Evolutionary conservation across 495 filamentous ascomycete species (phyloP), one percentile per base, ranked within the genome.

Genomic region (Neohortaea acidophila): DNA sequence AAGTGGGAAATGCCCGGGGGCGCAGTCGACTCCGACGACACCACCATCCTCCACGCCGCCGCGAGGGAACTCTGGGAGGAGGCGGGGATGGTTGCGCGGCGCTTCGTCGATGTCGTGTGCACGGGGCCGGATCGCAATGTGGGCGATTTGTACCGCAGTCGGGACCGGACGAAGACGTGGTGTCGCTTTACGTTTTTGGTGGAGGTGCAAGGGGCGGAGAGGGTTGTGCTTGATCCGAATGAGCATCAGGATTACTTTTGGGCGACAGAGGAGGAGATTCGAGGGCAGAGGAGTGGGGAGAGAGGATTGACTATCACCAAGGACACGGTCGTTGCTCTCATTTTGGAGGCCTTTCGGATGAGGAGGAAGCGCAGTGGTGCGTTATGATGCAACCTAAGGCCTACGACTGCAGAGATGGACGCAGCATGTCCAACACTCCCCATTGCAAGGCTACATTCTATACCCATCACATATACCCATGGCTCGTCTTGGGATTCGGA

Each of bases 1-100:
- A 51, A 48, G 41, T 75, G 74, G 75, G 74, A 79, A 43, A 53
- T 68, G 0, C 73, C 73, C 1, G 72, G 75, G 1, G 75, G 75
- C 3, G 54, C 59, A 9, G 49, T 49, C 23, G 72, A 77, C 44
- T 36, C 38, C 23, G 58, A 61, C 7, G 70, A 73, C 38, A 43
- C 49, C 9, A 73, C 66, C 0, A 52, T 79, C 12, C 58, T 78
- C 0, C 63, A 69, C 32, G 64, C 64, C 0, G 61, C 67, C 0
- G 71, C 58, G 11, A 56, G 74, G 1, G 71, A 77, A 49, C 61
- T 73, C 2, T 53, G 59, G 19, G 75, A 79, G 52, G 73, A 78
- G 49, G 71, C 66, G 0, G 74, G 71, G 2, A 44, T 78, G 33
- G 53, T 58, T 30, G 63, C 71, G 0, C 59, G 55, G 18, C 48